These are phyloP conservation scores for Solanum sitiens DNA, from an alignment of 257 asterid genomes.

Conservation along the genomic window DNA sequence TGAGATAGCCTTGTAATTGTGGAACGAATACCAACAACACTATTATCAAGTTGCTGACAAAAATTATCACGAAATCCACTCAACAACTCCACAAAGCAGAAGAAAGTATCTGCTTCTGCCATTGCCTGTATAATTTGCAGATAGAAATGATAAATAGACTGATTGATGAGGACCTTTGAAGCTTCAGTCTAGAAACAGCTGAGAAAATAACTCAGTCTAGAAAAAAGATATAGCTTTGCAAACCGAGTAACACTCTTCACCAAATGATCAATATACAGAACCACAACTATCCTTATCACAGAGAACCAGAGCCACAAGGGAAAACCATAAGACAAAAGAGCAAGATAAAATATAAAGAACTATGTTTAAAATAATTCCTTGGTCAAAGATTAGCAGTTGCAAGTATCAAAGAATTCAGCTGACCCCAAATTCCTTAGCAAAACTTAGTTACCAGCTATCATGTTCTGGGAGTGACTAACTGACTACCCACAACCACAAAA, in stretches of 20 bases:
- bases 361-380: background rate
- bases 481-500: background rate
- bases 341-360: background rate
- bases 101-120: conserved; percentile 92
- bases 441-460: background rate
- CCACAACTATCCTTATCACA: background rate
- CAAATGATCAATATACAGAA: background rate
- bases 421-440: background rate
- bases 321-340: background rate
- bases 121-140: conserved; percentile 41
- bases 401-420: background rate
- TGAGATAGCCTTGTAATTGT: conserved; percentile 74
- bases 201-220: background rate
- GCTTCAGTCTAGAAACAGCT: background rate
- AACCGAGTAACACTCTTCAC: background rate
- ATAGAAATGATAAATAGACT: conserved; percentile 9
- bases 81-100: conserved; percentile 90
- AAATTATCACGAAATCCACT: conserved; percentile 91
- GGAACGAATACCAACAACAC: conserved; percentile 89
- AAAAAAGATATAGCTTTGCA: background rate
- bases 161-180: background rate
- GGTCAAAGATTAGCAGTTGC: background rate
- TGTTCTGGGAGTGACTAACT: background rate
- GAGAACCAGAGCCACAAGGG: background rate
- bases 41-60: conserved; percentile 93